A percentile compares a stretch with the other conserved stretches of the same genome.
These are phyloP conservation scores for Rhizopus stolonifer DNA, from an alignment of 371 early-diverging fungal species.

Conservation along the genomic window DNA sequence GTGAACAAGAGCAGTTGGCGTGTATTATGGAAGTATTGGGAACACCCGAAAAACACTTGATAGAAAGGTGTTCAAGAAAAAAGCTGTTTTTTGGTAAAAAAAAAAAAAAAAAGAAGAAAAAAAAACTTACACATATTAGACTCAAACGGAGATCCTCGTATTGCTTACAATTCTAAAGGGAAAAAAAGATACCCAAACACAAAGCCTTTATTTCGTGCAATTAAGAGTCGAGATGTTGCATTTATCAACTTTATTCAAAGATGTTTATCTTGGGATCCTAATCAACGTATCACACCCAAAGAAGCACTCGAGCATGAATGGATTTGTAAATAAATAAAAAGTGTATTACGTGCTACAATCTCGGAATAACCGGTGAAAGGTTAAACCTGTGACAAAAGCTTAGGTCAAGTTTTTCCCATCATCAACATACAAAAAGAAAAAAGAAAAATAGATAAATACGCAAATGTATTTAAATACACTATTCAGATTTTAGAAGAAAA, in stretches of 20 bases:
- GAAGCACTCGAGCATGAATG: constrained; percentile 79
- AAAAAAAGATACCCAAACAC: constrained; percentile 75
- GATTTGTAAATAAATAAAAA: constrained; percentile 37
- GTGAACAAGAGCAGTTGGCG: constrained; percentile 86
- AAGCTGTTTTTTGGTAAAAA: constrained; percentile 79
- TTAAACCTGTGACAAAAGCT: too few species aligned
- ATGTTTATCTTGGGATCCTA: constrained; percentile 90
- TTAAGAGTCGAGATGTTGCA: constrained; percentile 68
- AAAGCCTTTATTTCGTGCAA: constrained; percentile 67
- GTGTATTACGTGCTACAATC: too few species aligned
- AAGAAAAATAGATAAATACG: too few species aligned
- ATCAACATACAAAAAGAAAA: too few species aligned
- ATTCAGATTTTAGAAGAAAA: too few species aligned
- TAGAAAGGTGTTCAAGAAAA: constrained; percentile 70
- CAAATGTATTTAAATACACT: too few species aligned
- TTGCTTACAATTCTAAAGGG: constrained; percentile 82
- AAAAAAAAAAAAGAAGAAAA: background rate
- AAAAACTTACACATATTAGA: constrained; percentile 35
- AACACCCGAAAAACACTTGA: constrained; percentile 65
- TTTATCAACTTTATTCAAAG: constrained; percentile 82
- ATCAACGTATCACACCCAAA: constrained; percentile 74
- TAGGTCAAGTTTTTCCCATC: too few species aligned
- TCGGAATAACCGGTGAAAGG: too few species aligned
- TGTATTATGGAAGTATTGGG: constrained; percentile 85
- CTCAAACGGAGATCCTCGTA: constrained; percentile 59